Evolutionary conservation across 148 eudicot genomes (phyloP).

Genomic region (Silene latifolia): DNA sequence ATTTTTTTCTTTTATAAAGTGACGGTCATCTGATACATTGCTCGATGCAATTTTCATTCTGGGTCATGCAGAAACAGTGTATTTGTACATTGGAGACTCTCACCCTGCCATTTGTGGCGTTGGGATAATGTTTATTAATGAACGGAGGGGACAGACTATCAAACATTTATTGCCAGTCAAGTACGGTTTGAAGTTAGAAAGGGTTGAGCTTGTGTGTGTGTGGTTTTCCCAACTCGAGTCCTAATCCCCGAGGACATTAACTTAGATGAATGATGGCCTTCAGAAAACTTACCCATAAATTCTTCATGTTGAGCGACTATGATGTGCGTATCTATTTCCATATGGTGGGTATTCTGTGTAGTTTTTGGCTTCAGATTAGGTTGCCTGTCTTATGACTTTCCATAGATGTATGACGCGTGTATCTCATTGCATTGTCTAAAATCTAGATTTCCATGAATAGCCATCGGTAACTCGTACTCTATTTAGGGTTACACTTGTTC

Average conservation of each 20-base stretch:
- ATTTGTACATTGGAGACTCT: no score
- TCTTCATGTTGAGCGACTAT: background rate
- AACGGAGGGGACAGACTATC: background rate
- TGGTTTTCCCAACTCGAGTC: background rate
- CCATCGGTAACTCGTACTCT: background rate
- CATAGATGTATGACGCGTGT: no score
- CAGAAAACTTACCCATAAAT: background rate
- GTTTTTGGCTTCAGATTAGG: background rate
- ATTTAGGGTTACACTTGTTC: background rate
- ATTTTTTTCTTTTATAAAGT: background rate
- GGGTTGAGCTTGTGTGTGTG: background rate
- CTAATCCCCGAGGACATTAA: background rate
- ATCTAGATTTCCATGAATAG: background rate
- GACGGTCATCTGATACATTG: background rate
- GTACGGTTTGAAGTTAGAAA: background rate
- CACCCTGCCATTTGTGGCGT: no score
- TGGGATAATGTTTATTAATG: background rate
- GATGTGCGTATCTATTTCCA: background rate
- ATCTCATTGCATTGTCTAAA: background rate
- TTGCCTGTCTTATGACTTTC: background rate
- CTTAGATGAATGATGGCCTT: background rate
- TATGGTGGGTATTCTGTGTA: background rate
- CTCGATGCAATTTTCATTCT: background rate
- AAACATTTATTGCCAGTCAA: background rate
- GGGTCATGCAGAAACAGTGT: no score